Evolutionary conservation across 805 yeast genomes (phyloP).

Genomic region (Candida dendrica): DNA sequence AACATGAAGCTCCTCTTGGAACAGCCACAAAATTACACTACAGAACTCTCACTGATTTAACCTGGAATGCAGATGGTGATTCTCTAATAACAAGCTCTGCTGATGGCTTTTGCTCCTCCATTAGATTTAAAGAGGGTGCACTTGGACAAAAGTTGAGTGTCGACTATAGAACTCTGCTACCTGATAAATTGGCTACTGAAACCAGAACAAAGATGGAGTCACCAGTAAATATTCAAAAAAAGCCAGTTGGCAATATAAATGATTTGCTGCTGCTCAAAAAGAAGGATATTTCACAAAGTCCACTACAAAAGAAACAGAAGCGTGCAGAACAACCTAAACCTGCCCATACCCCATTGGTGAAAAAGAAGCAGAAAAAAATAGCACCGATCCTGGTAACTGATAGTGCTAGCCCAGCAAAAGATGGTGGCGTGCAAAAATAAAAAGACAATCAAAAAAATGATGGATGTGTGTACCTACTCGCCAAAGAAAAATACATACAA

Average conservation of each 20-base stretch:
- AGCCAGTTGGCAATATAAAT: conserved; percentile 1
- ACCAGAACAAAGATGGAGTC: conserved; percentile 7
- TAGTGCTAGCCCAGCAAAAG: too few relatives aligned
- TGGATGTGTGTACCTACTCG: too few relatives aligned
- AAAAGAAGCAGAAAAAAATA: conserved; percentile 28
- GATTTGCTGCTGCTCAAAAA: background rate
- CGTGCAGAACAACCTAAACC: conserved; percentile 6
- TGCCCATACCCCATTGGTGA: conserved; percentile 9
- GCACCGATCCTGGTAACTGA: conserved; percentile 25
- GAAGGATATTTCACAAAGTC: background rate
- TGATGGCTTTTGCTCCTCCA: conserved; percentile 83
- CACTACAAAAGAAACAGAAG: background rate
- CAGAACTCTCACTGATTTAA: conserved; percentile 77
- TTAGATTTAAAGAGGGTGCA: conserved; percentile 44
- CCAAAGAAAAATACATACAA: too few relatives aligned
- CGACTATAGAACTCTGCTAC: conserved; percentile 14
- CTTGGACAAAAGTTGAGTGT: conserved; percentile 45
- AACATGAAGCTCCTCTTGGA: conserved; percentile 60
- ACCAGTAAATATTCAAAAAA: conserved; percentile 4
- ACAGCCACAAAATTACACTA: conserved; percentile 76
- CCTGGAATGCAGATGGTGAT: conserved; percentile 78
- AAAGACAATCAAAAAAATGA: background rate
- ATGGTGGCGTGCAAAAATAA: background rate
- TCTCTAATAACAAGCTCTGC: conserved; percentile 71
- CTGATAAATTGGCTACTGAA: conserved; percentile 7